Evolutionary conservation across 176 grass and related monocot genomes (phyloP), one percentile per base, ranked within the genome.

Genomic region (Phoenix roebelenii): DNA sequence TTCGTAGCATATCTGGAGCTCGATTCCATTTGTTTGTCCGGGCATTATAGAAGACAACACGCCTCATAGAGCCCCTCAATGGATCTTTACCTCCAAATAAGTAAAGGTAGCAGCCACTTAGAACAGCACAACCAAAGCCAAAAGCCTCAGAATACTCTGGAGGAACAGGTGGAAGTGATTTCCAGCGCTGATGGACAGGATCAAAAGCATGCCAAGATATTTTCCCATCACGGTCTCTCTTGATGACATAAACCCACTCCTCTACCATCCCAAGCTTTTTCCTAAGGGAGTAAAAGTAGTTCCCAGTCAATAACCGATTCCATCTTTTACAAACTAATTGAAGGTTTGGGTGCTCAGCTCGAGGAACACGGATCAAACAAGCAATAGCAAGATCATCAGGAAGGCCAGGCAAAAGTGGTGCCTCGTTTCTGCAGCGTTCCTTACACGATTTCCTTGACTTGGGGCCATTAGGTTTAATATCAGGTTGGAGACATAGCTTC

Each of bases 201-300:
- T 95, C 91, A 67, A 95, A 95, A n/a, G 91, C 86, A 67, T 87
- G 72, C 86, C 91, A 95, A 26, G 83, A 87, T 72, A 95, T 81
- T 66, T 86, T 86, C 19, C 81, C 85, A 67, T 95, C 90, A 54
- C 71, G 74, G 16, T 90, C 90, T 64, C 86, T 86, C 70, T 86
- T 89, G 72, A 90, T 78, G 18, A 95, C 65, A 15, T 87, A 95
- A 17, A 95, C 60, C 91, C 91, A 95, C 69, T 90, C 91, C 72
- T 95, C 91, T 69, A 86, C 72, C 77, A 84, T 76, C 15, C 83
- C 91, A 26, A 81, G 74, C 68, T 79, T 95, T 58, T 76, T 84
- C 22, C 86, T 76, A 30, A 95, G 70, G 51, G 86, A 90, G 63
- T 95, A 95, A 56, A 79, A 95, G 59, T 87, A 90, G 73, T 95